Evolutionary conservation across 495 filamentous ascomycete genomes (phyloP).

Genomic region (Ascobolus immersus): DNA sequence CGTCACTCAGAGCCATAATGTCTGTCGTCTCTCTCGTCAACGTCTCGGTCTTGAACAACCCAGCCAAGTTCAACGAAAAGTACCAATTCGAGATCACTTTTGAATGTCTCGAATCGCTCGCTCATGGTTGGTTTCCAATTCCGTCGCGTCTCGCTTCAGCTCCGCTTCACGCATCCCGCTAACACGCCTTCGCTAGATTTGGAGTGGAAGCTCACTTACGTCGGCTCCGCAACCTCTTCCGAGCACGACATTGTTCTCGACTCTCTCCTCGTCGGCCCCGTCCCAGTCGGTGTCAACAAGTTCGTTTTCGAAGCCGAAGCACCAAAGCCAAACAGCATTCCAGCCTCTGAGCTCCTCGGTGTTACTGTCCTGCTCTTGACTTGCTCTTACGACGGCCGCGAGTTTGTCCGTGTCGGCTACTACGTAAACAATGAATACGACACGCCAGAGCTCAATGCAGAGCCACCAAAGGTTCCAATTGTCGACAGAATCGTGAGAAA

Average conservation of each 20-base stretch:
- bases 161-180: neutral
- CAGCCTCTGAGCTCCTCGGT: conserved; percentile 77
- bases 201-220: conserved; percentile 97
- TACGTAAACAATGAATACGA: conserved; percentile 99
- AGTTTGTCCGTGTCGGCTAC: conserved; percentile 96
- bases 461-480: conserved; percentile 73
- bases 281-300: conserved; percentile 92
- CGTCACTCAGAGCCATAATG: no score
- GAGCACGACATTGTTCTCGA: conserved; percentile 97
- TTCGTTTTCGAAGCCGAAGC: conserved; percentile 93
- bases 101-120: conserved; percentile 76
- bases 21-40: conserved; percentile 88
- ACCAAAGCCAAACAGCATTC: conserved; percentile 68
- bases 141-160: neutral
- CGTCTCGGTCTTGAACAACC: conserved; percentile 89
- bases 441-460: conserved; percentile 58
- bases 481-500: conserved; percentile 78
- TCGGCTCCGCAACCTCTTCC: conserved; percentile 90
- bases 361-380: conserved; percentile 92
- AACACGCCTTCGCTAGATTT: conserved; percentile 35
- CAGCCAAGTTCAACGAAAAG: conserved; percentile 60
- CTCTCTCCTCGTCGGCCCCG: conserved; percentile 80
- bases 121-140: conserved; percentile 46
- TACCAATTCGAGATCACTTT: conserved; percentile 98
- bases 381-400: conserved; percentile 83